Conservation (phyloP, 257 asterid genomes). For the Mentha longifolia region DNA sequence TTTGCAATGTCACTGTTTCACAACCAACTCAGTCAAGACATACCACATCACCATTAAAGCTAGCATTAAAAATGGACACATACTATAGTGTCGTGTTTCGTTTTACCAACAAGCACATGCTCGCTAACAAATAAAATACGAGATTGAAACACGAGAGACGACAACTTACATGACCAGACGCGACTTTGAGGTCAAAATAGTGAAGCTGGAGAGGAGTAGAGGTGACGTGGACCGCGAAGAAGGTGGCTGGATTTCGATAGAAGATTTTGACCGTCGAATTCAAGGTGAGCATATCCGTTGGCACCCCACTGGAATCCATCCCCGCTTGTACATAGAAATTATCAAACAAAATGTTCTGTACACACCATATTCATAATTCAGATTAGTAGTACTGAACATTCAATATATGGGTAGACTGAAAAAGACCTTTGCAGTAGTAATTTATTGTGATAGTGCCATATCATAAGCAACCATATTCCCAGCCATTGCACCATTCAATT, state of each 20-base stretch:
- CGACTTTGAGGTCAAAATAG: slow-evolving; percentile 67
- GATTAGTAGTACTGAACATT: slow-evolving; percentile 5
- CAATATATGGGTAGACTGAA: slow-evolving; percentile 1
- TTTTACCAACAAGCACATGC: not conserved
- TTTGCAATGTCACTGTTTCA: not conserved
- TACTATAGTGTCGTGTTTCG: too few species aligned
- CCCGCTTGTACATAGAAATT: slow-evolving; percentile 90
- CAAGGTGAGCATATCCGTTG: slow-evolving; percentile 90
- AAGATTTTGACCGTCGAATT: slow-evolving; percentile 85
- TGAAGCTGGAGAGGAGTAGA: slow-evolving; percentile 74
- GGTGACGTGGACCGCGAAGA: slow-evolving; percentile 88
- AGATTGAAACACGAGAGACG: not conserved
- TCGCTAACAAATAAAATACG: not conserved
- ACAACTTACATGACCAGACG: slow-evolving; percentile 72
- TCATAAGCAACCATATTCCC: slow-evolving; percentile 21
- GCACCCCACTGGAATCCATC: slow-evolving; percentile 78
- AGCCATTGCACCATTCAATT: not conserved
- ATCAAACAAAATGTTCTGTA: slow-evolving; percentile 71
- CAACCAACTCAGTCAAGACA: too few species aligned
- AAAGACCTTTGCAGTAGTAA: slow-evolving; percentile 30
- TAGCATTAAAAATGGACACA: too few species aligned
- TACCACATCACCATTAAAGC: too few species aligned
- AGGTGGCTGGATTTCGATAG: slow-evolving; percentile 76
- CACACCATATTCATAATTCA: slow-evolving; percentile 19
- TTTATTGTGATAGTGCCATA: slow-evolving; percentile 32